Evolutionary conservation across 352 stramenopile genomes (phyloP).

Genomic region (Globisporangium rhizosaccharum): DNA sequence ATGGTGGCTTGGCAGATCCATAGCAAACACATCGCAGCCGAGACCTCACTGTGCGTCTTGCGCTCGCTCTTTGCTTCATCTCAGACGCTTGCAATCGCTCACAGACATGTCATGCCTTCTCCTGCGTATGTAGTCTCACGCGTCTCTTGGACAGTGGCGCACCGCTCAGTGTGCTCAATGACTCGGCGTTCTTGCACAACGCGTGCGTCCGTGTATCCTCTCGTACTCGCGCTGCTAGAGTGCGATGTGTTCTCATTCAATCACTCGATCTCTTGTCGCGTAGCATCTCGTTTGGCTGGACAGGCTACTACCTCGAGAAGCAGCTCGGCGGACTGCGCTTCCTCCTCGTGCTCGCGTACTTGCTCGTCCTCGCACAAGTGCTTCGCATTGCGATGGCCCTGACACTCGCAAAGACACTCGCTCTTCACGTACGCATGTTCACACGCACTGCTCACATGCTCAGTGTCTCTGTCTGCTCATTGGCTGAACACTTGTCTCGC

Average conservation of each 20-base stretch:
- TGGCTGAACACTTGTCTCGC: background rate
- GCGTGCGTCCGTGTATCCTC: conserved; percentile 3
- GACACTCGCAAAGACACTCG: conserved; percentile 8
- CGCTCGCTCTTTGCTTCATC: background rate
- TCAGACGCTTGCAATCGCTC: background rate
- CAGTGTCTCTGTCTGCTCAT: background rate
- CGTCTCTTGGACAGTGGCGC: background rate
- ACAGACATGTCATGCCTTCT: background rate
- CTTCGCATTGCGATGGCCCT: conserved; percentile 17
- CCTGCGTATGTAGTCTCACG: conserved; percentile 2
- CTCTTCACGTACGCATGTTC: conserved; percentile 12
- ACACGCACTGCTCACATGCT: background rate
- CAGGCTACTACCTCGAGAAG: conserved; percentile 22
- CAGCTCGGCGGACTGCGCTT: conserved; percentile 21
- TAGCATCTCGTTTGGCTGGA: conserved; percentile 24
- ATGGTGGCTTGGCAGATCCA: conserved; percentile 10
- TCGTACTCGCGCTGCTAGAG: background rate
- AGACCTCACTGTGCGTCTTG: conserved; percentile 6
- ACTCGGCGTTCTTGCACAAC: conserved; percentile 12
- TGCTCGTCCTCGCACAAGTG: conserved; percentile 19
- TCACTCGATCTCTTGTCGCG: background rate
- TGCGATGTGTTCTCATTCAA: background rate
- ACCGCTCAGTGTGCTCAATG: conserved; percentile 2
- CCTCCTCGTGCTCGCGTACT: conserved; percentile 10
- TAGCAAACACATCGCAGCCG: conserved; percentile 10